Evolutionary conservation across 371 early-diverging fungal species (phyloP).

Genomic region (Fennellomyces sp.): DNA sequence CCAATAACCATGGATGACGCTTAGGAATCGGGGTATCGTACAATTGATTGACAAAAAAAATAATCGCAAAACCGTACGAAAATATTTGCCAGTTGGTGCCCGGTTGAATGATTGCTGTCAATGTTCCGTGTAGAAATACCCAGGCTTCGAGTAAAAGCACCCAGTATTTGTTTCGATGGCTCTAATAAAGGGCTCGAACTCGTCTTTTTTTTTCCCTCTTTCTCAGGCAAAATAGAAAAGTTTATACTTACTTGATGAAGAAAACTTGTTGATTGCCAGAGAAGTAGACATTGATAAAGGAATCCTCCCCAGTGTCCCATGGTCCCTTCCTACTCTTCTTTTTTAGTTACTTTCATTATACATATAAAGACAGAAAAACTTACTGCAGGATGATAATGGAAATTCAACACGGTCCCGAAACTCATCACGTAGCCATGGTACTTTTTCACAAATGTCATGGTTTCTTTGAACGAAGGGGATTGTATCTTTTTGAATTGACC

Average conservation of each 20-base stretch:
- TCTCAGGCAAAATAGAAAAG: neutral
- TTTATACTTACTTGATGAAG: conserved; percentile 30
- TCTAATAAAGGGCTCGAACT: conserved; percentile 10
- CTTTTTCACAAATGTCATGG: conserved; percentile 35
- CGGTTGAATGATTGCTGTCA: conserved; percentile 47
- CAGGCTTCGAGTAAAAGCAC: conserved; percentile 35
- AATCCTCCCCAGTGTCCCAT: conserved; percentile 44
- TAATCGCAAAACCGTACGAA: conserved; percentile 36
- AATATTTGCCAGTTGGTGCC: conserved; percentile 48
- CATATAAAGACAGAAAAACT: neutral
- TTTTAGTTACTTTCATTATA: too few relatives aligned
- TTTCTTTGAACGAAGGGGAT: conserved; percentile 18
- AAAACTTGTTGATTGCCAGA: conserved; percentile 51
- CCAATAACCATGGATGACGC: conserved; percentile 9
- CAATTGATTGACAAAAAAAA: conserved; percentile 42
- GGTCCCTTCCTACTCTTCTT: conserved; percentile 38
- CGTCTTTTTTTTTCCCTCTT: neutral
- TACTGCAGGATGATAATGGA: conserved; percentile 52
- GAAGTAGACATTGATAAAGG: conserved; percentile 39
- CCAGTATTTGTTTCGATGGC: conserved; percentile 44
- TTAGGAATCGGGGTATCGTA: conserved; percentile 28
- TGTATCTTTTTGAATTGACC: conserved; percentile 23
- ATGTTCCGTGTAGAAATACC: conserved; percentile 44
- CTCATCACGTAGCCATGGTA: conserved; percentile 52
- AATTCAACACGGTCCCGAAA: conserved; percentile 44